Conservation (phyloP, 1,139 yeast genomes). For the Arxiozyma heterogenica region DNA sequence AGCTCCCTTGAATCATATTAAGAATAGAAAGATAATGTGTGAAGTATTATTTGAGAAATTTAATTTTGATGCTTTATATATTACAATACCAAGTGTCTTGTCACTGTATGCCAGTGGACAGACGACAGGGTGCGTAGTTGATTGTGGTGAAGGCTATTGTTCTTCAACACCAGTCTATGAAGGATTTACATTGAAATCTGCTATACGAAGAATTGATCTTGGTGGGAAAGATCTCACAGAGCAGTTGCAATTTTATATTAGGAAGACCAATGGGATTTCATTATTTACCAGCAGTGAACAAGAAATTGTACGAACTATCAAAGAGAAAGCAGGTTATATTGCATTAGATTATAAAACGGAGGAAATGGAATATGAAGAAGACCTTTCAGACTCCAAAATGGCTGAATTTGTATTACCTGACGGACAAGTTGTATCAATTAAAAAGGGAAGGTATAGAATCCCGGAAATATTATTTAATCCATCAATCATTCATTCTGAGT, state of each 20-base stretch:
- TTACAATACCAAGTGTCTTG: constrained; percentile 75
- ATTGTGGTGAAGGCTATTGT: constrained; percentile 87
- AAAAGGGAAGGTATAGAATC: constrained; percentile 57
- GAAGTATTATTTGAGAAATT: constrained; percentile 77
- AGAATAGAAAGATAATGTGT: constrained; percentile 63
- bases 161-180: constrained; percentile 85
- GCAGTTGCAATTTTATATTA: constrained; percentile 55
- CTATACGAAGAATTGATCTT: constrained; percentile 66
- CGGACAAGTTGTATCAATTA: constrained; percentile 57
- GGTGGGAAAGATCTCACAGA: constrained; percentile 87
- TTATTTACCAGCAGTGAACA: constrained; percentile 51
- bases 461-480: constrained; percentile 77
- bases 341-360: constrained; percentile 63
- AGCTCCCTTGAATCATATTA: constrained; percentile 73
- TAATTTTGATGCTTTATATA: constrained; percentile 78
- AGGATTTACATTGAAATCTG: constrained; percentile 70
- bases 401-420: constrained; percentile 61
- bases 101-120: constrained; percentile 82
- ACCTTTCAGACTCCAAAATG: neutral
- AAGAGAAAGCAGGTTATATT: constrained; percentile 65
- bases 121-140: constrained; percentile 84
- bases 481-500: constrained; percentile 67
- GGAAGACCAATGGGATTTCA: constrained; percentile 42
- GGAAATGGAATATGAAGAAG: constrained; percentile 44
- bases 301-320: constrained; percentile 70